phyloP scores from a whole-genome alignment of 768 basidiomycete genomes.

The Termitomyces sp. region DNA sequence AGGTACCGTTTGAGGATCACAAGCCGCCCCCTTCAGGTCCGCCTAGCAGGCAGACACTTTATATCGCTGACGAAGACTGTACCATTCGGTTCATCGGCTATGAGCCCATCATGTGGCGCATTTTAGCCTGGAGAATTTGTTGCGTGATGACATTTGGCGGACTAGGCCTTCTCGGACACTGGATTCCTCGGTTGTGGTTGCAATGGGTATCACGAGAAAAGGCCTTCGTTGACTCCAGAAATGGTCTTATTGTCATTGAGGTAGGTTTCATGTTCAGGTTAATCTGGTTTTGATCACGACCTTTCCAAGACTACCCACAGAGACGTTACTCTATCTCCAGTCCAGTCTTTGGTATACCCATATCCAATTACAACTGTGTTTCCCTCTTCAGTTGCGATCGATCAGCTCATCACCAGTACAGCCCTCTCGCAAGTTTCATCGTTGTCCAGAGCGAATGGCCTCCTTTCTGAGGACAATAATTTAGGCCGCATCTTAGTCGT shows the following conservation, averaged over 20 bases:
- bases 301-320: slow-evolving; percentile 72
- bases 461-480: slow-evolving; percentile 26
- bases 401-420: slow-evolving; percentile 21
- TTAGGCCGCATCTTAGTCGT: slow-evolving; percentile 59
- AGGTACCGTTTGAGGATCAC: slow-evolving; percentile 52
- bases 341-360: slow-evolving; percentile 65
- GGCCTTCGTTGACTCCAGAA: slow-evolving; percentile 65
- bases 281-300: slow-evolving; percentile 9
- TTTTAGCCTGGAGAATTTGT: slow-evolving; percentile 63
- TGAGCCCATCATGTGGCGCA: slow-evolving; percentile 57
- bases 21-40: slow-evolving; percentile 77
- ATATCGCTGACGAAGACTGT: slow-evolving; percentile 86
- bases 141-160: slow-evolving; percentile 68
- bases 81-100: slow-evolving; percentile 87
- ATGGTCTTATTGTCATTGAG: slow-evolving; percentile 87
- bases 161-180: slow-evolving; percentile 80
- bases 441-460: slow-evolving; percentile 25
- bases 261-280: slow-evolving; percentile 37
- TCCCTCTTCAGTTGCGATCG: slow-evolving; percentile 29
- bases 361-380: slow-evolving; percentile 82
- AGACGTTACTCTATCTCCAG: slow-evolving; percentile 73
- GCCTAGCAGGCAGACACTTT: slow-evolving; percentile 81
- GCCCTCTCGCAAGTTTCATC: slow-evolving; percentile 10
- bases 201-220: slow-evolving; percentile 80
- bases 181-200: slow-evolving; percentile 93